Percentiles rank a stretch among this genome's conserved stretches.
phyloP scores from a whole-genome alignment of 2,329 filamentous ascomycete species.

The Diplodia mutila region DNA sequence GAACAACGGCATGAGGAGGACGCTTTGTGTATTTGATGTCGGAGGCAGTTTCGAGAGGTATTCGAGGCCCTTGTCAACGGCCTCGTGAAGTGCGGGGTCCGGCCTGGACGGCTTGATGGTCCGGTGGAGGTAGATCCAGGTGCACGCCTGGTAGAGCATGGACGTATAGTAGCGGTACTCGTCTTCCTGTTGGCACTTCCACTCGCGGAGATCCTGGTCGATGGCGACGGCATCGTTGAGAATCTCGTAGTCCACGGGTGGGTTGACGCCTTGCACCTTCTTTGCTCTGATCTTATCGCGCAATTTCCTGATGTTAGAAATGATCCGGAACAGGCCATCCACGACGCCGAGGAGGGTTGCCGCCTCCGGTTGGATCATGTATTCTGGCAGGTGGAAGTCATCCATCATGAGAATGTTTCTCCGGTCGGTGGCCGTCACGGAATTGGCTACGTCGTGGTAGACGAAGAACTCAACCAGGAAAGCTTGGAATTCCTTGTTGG shows the following conservation, averaged over 20 bases:
- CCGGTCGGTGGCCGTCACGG: slow-evolving; percentile 60
- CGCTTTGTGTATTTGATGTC: slow-evolving; percentile 60
- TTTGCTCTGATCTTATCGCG: slow-evolving; percentile 74
- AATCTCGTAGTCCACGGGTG: slow-evolving; percentile 72
- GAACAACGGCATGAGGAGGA: slow-evolving; percentile 65
- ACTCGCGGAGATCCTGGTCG: slow-evolving; percentile 72
- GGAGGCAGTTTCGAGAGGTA: slow-evolving; percentile 60
- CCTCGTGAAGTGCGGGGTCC: slow-evolving; percentile 58
- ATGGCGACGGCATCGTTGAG: slow-evolving; percentile 76
- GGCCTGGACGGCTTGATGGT: slow-evolving; percentile 62
- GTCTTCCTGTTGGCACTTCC: slow-evolving; percentile 65
- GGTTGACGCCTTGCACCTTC: slow-evolving; percentile 64
- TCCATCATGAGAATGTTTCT: slow-evolving; percentile 57
- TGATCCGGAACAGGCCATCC: slow-evolving; percentile 78
- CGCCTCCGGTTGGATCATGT: slow-evolving; percentile 59
- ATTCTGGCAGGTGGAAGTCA: slow-evolving; percentile 58
- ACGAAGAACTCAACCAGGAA: slow-evolving; percentile 78
- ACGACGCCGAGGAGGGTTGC: slow-evolving; percentile 75
- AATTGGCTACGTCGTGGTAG: slow-evolving; percentile 70
- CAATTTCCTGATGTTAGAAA: slow-evolving; percentile 78
- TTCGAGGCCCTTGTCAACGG: slow-evolving; percentile 62
- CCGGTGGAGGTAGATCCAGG: slow-evolving; percentile 66
- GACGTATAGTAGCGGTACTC: slow-evolving; percentile 60
- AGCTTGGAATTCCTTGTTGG: slow-evolving; percentile 71
- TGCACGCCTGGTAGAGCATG: slow-evolving; percentile 64